Percentiles rank a stretch among this genome's conserved stretches.
Conservation (phyloP, 805 yeast species). For the Ogataea allantospora region DNA sequence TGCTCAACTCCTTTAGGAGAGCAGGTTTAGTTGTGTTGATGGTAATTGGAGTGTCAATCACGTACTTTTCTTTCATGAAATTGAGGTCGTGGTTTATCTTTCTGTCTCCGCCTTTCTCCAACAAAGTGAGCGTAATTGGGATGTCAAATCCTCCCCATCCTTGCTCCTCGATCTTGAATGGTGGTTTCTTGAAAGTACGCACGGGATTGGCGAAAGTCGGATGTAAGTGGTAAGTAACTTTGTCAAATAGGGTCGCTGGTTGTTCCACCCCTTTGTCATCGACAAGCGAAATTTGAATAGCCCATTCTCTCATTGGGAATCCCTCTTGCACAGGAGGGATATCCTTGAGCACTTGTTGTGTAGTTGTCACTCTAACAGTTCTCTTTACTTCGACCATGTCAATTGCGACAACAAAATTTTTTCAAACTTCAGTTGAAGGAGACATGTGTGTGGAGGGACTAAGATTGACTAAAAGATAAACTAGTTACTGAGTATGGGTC, state of each 20-base stretch:
- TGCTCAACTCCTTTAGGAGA: conserved; percentile 68
- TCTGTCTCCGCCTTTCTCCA: conserved; percentile 87
- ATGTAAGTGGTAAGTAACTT: conserved; percentile 89
- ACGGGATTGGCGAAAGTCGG: conserved; percentile 93
- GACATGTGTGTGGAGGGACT: conserved; percentile 1
- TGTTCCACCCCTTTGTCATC: conserved; percentile 79
- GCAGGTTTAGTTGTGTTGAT: conserved; percentile 76
- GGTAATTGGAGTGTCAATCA: conserved; percentile 70
- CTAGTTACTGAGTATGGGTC: too few relatives aligned
- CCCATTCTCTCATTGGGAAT: conserved; percentile 94
- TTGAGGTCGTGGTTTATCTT: conserved; percentile 87
- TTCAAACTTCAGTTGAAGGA: neutral
- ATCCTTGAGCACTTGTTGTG: conserved; percentile 77
- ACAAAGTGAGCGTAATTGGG: conserved; percentile 69
- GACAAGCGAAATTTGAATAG: conserved; percentile 69
- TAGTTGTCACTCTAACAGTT: conserved; percentile 83
- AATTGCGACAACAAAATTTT: conserved; percentile 12
- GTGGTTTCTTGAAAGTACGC: conserved; percentile 75
- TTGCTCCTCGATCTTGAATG: conserved; percentile 84
- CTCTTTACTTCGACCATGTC: conserved; percentile 62
- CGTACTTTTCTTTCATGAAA: conserved; percentile 73
- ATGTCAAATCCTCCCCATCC: conserved; percentile 99
- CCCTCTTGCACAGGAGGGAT: conserved; percentile 84
- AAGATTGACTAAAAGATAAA: too few relatives aligned
- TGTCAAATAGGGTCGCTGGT: conserved; percentile 86